Conservation (phyloP, 106 monocot species). For the Acorus gramineus region DNA sequence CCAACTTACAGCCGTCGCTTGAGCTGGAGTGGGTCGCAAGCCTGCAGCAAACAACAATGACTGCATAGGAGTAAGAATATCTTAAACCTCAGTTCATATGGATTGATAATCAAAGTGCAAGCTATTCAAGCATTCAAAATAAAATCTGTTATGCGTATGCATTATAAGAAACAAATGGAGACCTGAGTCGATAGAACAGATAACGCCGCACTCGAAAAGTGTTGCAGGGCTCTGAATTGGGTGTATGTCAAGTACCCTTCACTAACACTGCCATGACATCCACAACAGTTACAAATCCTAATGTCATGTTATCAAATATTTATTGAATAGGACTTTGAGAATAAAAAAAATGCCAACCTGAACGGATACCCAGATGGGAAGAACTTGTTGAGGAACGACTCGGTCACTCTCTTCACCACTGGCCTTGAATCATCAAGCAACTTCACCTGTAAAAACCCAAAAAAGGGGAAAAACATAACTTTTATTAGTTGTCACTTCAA, state of each 20-base stretch:
- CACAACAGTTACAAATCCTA: too few species aligned
- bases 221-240: constrained; percentile 81
- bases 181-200: constrained; percentile 96
- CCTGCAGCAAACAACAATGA: constrained; percentile 99
- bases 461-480: constrained; percentile 4
- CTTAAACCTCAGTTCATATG: constrained; percentile 27
- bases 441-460: constrained; percentile 39
- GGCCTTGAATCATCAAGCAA: constrained; percentile 63
- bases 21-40: constrained; percentile 86
- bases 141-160: too few species aligned
- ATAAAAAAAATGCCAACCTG: constrained; percentile 33
- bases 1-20: constrained; percentile 97
- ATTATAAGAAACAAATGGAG: constrained; percentile 3
- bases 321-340: background rate
- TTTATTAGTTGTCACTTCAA: background rate
- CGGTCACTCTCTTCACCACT: constrained; percentile 37
- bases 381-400: constrained; percentile 90
- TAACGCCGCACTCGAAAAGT: constrained; percentile 86
- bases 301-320: too few species aligned
- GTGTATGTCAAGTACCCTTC: constrained; percentile 83
- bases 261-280: constrained; percentile 45
- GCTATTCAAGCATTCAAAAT: constrained; percentile 2
- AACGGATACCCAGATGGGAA: constrained; percentile 93
- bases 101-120: constrained; percentile 1
- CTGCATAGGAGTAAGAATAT: constrained; percentile 34